Evolutionary conservation across 768 basidiomycete species (phyloP), one percentile per base, ranked within the genome.

Genomic region (Mrakia gelida): DNA sequence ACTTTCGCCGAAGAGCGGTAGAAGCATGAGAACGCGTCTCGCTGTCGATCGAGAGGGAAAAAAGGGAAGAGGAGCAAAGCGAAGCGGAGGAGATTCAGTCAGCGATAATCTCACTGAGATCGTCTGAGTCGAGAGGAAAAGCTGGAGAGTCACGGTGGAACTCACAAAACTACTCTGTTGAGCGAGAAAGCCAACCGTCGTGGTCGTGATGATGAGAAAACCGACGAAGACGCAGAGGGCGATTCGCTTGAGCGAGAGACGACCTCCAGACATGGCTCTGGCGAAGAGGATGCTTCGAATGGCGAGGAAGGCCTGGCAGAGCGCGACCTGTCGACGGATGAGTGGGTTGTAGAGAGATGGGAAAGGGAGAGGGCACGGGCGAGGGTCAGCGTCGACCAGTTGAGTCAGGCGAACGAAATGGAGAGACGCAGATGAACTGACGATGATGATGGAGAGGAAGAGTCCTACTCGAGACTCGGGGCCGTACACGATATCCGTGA

Each of bases 401-500:
- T 43, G n/a, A n/a, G n/a, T n/a, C n/a, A n/a, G n/a, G n/a, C 11
- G 41, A 5, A 11, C 41, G 41, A 43, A 43, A 11, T 6, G 41
- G 11, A 43, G 41, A 43, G 41, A n/a, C 41, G 41, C 5, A 11
- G 41, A 43, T n/a, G n/a, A 11, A 59, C 56, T 21, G 6, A 59
- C 56, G n/a, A 59, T 59, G 56, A 59, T 59, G 56, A 59, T 59
- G 56, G 21, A 23, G 56, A 59, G 56, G 56, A 59, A 59, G 56
- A 59, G 56, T 59, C 56, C 56, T 59, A 59, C 16, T 4, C 56
- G 56, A 59, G 56, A 59, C n/a, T 59, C 56, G 7, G 18, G 18
- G 16, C 56, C 56, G n/a, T 59, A 59, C 6, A 59, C n/a, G 56
- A 59, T 21, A 7, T 21, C 56, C 6, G 56, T 59, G 56, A 59